Conservation (phyloP, 2,329 filamentous ascomycete species). For the Stagonosporopsis rhizophila region DNA sequence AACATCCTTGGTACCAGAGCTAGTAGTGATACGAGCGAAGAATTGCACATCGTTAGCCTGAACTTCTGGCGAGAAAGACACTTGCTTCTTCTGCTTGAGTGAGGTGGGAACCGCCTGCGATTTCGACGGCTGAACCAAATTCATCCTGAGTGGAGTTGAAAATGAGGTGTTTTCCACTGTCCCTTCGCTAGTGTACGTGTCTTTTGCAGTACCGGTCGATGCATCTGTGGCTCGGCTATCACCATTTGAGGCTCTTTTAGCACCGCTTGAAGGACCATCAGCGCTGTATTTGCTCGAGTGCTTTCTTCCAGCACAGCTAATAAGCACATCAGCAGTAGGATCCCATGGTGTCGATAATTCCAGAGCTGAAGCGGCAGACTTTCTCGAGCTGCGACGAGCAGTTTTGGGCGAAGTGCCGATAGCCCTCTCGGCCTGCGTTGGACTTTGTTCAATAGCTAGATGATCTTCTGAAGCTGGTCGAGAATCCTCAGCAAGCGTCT, state of each 20-base stretch:
- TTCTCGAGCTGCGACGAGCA: constrained; percentile 26
- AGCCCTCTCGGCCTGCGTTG: not conserved
- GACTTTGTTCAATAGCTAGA: not conserved
- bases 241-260: not conserved
- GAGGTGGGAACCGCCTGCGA: not conserved
- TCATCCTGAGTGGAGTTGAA: not conserved
- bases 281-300: not conserved
- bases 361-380: constrained; percentile 8
- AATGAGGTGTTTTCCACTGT: not conserved
- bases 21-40: constrained; percentile 21
- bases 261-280: not conserved
- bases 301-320: not conserved
- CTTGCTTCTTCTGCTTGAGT: constrained; percentile 4
- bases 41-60: constrained; percentile 10
- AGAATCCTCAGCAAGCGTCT: not conserved
- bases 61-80: constrained; percentile 1
- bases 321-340: constrained; percentile 1
- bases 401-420: constrained; percentile 8
- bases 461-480: not conserved
- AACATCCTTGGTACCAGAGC: constrained; percentile 12
- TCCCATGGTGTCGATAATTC: constrained; percentile 7
- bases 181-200: not conserved
- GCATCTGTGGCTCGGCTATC: not conserved
- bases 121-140: not conserved
- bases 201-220: not conserved